A percentile compares a stretch with the other conserved stretches of the same genome.
phyloP scores from a whole-genome alignment of 805 yeast genomes.

The Metschnikowia lachancei region DNA sequence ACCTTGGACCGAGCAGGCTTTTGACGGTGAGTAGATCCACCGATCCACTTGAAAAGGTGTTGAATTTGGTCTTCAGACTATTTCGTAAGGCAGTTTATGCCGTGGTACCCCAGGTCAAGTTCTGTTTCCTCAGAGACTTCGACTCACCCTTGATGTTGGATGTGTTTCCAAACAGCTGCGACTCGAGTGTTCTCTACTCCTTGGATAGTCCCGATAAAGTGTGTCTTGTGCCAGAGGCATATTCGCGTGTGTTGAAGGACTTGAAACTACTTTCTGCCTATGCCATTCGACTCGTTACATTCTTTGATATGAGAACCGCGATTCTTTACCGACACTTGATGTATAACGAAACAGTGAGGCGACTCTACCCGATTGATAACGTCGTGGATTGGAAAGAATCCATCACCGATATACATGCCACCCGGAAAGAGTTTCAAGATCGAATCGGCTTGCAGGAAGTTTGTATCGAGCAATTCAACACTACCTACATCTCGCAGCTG shows the following conservation, averaged over 20 bases:
- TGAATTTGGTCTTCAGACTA: slow-evolving; percentile 33
- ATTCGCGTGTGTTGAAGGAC: slow-evolving; percentile 14
- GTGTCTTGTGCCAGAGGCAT: slow-evolving; percentile 17
- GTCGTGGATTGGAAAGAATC: slow-evolving; percentile 27
- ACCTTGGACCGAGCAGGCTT: slow-evolving; percentile 32
- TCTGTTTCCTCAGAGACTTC: slow-evolving; percentile 39
- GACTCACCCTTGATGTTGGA: slow-evolving; percentile 42
- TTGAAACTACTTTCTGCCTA: slow-evolving; percentile 28
- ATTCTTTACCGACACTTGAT: slow-evolving; percentile 32
- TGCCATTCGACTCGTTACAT: slow-evolving; percentile 31
- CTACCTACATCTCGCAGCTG: slow-evolving; percentile 12
- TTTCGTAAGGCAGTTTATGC: slow-evolving; percentile 36
- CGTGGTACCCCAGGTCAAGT: slow-evolving; percentile 40
- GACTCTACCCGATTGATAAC: slow-evolving; percentile 25
- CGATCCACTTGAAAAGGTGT: slow-evolving; percentile 32
- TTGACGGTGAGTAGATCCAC: slow-evolving; percentile 22
- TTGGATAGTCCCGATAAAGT: slow-evolving; percentile 19
- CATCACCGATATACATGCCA: slow-evolving; percentile 25
- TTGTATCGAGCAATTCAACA: slow-evolving; percentile 21
- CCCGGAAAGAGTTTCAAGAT: slow-evolving; percentile 24
- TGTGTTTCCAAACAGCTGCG: slow-evolving; percentile 26
- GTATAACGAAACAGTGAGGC: slow-evolving; percentile 22
- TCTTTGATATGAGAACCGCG: slow-evolving; percentile 28
- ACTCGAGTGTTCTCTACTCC: slow-evolving; percentile 24
- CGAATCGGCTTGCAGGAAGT: slow-evolving; percentile 25